Percentiles rank a stretch among this genome's conserved stretches.
phyloP scores from a whole-genome alignment of 306 rosid genomes.

The Corylus heterophylla region DNA sequence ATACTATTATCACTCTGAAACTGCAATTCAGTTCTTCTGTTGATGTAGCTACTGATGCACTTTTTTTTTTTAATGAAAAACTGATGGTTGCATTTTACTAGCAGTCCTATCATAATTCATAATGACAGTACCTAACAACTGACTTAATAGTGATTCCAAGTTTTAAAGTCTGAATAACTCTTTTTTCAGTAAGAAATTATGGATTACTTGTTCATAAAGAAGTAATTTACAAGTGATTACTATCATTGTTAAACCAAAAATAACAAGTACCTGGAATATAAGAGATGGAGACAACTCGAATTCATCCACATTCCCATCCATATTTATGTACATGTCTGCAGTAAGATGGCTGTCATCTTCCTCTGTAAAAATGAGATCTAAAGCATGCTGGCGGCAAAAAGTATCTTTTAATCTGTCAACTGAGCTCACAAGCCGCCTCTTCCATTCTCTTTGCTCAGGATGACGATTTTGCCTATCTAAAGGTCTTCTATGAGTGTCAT shows the following conservation, averaged over 20 bases:
- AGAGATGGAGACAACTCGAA: slow-evolving; percentile 84
- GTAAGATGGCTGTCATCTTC: slow-evolving; percentile 94
- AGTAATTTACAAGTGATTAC: neutral
- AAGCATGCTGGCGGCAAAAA: slow-evolving; percentile 92
- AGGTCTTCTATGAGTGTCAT: slow-evolving; percentile 69
- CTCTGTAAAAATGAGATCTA: slow-evolving; percentile 91
- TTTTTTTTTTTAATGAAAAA: no score
- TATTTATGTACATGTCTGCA: slow-evolving; percentile 90
- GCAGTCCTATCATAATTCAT: neutral
- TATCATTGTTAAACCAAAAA: neutral
- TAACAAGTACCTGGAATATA: slow-evolving; percentile 75
- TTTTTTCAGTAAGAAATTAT: neutral
- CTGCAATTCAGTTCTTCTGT: neutral
- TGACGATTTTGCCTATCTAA: slow-evolving; percentile 93
- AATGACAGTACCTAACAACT: neutral
- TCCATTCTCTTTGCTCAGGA: slow-evolving; percentile 99
- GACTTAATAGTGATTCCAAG: neutral
- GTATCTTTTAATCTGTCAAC: slow-evolving; percentile 90
- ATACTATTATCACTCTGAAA: neutral
- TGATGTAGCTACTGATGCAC: neutral
- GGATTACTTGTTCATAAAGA: neutral
- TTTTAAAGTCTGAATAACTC: neutral
- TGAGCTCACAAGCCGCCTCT: slow-evolving; percentile 77
- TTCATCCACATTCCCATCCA: slow-evolving; percentile 79
- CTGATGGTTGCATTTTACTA: neutral